A percentile compares a stretch with the other conserved stretches of the same genome.
These are phyloP conservation scores for Misopates orontium DNA, from an alignment of 257 asterid genomes.

Conservation along the genomic window DNA sequence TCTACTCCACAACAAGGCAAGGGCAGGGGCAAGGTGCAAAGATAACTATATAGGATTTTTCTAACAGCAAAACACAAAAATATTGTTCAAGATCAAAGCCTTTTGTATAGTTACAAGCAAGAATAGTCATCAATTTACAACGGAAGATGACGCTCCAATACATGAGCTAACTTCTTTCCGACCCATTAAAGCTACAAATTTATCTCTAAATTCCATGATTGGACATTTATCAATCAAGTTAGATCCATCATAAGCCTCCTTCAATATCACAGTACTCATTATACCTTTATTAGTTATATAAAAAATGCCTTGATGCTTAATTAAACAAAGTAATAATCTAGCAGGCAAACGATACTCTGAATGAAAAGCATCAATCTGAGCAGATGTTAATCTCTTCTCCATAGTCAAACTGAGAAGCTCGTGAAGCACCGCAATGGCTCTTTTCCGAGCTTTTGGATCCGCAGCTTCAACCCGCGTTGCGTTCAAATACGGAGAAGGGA, in stretches of 20 bases:
- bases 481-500: constrained; percentile 94
- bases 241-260: constrained; percentile 84
- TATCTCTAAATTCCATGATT: constrained; percentile 56
- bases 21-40: too few relatives aligned
- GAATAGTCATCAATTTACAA: constrained; percentile 19
- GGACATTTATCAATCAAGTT: constrained; percentile 62
- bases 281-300: constrained; percentile 85
- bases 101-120: not conserved
- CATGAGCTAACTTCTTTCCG: constrained; percentile 43
- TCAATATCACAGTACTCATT: constrained; percentile 74
- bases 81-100: too few relatives aligned
- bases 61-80: too few relatives aligned
- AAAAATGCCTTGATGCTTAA: constrained; percentile 83
- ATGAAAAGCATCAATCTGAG: constrained; percentile 86
- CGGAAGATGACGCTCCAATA: constrained; percentile 25
- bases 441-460: constrained; percentile 77
- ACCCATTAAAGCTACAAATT: constrained; percentile 61
- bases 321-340: constrained; percentile 73
- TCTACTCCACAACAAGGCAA: not conserved
- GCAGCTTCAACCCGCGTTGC: constrained; percentile 65
- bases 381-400: constrained; percentile 84
- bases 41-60: too few relatives aligned
- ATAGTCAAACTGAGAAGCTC: constrained; percentile 89
- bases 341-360: constrained; percentile 70
- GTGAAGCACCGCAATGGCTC: constrained; percentile 86